A percentile compares a stretch with the other conserved stretches of the same genome.
Evolutionary conservation across 140 eudicot species (phyloP).

Genomic region (Stevia rebaudiana): DNA sequence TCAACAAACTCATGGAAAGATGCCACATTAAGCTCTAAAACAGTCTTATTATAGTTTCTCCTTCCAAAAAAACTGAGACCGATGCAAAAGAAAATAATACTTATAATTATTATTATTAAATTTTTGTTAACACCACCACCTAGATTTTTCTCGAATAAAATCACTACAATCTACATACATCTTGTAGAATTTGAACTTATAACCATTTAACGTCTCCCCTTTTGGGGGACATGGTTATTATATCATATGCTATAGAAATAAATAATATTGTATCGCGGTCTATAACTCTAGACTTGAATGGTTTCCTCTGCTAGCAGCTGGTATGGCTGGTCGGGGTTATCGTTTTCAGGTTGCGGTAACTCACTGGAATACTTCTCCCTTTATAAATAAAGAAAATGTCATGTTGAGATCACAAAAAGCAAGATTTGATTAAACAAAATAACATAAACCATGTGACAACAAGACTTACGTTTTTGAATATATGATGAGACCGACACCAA

Average conservation of each 20-base stretch:
- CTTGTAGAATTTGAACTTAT: too few species aligned
- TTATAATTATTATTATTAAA: too few species aligned
- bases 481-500: constrained; percentile 56
- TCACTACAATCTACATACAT: too few species aligned
- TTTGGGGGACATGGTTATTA: too few species aligned
- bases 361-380: constrained; percentile 34
- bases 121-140: too few species aligned
- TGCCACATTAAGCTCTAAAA: too few species aligned
- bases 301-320: constrained; percentile 24
- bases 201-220: too few species aligned
- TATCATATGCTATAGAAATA: background rate
- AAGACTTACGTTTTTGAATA: constrained; percentile 59
- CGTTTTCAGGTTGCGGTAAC: constrained; percentile 23
- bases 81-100: too few species aligned
- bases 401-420: background rate
- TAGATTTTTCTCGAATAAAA: too few species aligned
- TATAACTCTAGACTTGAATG: constrained; percentile 16
- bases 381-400: background rate
- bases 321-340: constrained; percentile 19
- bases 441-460: background rate
- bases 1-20: too few species aligned
- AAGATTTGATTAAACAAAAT: background rate
- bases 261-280: background rate
- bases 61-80: too few species aligned
- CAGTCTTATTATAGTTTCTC: too few species aligned